These are phyloP conservation scores for Trypanosoma scelopori DNA, from an alignment of 208 protist genomes.

Conservation along the genomic window DNA sequence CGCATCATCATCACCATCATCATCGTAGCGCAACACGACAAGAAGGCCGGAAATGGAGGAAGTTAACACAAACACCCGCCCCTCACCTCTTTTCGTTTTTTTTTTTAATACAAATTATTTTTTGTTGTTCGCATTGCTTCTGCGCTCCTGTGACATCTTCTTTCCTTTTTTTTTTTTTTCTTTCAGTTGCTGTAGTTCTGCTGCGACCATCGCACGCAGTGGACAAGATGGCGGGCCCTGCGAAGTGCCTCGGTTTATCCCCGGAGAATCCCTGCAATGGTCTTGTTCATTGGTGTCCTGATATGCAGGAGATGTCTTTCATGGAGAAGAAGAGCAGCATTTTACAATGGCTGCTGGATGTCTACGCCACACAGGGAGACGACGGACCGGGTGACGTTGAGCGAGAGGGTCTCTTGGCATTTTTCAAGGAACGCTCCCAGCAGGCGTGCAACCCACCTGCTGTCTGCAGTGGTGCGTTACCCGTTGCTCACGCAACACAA, in stretches of 20 bases:
- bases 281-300: too few species aligned
- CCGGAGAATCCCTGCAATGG: background rate
- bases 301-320: too few species aligned
- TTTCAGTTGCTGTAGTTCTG: slow-evolving; percentile 1
- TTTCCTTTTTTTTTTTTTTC: slow-evolving; percentile 13
- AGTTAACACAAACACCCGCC: too few species aligned
- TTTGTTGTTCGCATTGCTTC: background rate
- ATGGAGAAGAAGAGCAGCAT: background rate
- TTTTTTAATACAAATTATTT: too few species aligned
- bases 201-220: background rate
- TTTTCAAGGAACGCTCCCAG: slow-evolving; percentile 9
- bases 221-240: background rate
- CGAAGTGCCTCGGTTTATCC: background rate
- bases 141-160: background rate
- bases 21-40: too few species aligned
- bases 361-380: slow-evolving; percentile 2
- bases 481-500: too few species aligned
- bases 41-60: too few species aligned
- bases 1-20: too few species aligned
- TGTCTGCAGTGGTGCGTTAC: background rate
- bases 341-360: slow-evolving; percentile 6
- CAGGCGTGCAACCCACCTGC: background rate
- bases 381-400: slow-evolving; percentile 4
- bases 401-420: background rate
- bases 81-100: background rate